phyloP scores from a whole-genome alignment of 306 rosid species.

The Ochetophila trinervis region DNA sequence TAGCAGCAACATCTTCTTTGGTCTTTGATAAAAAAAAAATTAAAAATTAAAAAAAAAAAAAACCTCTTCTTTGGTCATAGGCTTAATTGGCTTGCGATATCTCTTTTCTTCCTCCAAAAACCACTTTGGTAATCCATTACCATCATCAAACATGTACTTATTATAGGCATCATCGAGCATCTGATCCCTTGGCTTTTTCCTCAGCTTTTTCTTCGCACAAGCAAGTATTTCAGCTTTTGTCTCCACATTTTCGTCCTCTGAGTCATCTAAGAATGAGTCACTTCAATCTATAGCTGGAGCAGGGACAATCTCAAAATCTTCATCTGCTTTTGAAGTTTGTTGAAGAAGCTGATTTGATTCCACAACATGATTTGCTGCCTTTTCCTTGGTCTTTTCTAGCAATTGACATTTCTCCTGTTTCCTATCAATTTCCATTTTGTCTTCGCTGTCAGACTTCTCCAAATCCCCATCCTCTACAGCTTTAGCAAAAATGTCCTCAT shows the following conservation, averaged over 20 bases:
- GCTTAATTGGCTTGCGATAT: conserved; percentile 62
- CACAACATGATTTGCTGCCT: conserved; percentile 17
- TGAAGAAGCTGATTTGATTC: conserved; percentile 18
- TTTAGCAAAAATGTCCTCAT: conserved; percentile 81
- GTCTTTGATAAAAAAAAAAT: no score
- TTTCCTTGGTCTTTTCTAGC: conserved; percentile 39
- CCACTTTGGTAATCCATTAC: conserved; percentile 86
- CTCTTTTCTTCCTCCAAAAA: conserved; percentile 74
- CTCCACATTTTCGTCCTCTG: no score
- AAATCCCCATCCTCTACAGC: conserved; percentile 73
- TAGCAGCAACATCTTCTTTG: no score
- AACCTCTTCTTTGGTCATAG: no score
- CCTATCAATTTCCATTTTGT: conserved; percentile 59
- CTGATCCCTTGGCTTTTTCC: conserved; percentile 66
- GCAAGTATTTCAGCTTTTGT: no score
- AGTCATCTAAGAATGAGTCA: no score
- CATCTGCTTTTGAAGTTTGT: conserved; percentile 39
- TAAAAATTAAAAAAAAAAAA: no score
- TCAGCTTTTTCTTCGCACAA: conserved; percentile 69
- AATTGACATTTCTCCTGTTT: conserved; percentile 28
- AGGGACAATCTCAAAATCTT: no score
- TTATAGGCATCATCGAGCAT: conserved; percentile 78
- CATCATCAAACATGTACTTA: conserved; percentile 73
- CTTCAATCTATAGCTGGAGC: no score
- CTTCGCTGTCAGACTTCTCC: conserved; percentile 46